phyloP scores from a whole-genome alignment of 2,329 filamentous ascomycete genomes.

The Xylaria sp. region DNA sequence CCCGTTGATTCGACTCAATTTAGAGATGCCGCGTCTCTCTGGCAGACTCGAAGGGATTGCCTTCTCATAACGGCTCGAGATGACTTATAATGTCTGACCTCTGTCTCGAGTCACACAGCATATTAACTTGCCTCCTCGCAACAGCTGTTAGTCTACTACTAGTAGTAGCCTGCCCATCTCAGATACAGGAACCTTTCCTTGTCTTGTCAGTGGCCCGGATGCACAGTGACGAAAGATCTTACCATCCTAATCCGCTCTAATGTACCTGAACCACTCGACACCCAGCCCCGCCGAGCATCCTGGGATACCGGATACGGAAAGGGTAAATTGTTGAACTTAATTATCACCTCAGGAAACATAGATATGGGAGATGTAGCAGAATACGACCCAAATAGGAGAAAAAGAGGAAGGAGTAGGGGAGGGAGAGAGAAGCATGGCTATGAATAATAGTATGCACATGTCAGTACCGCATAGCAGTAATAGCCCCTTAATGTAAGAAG shows the following conservation, averaged over 20 bases:
- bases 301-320: slow-evolving; percentile 34
- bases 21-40: slow-evolving; percentile 12
- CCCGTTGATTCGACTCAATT: not conserved
- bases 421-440: not conserved
- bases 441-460: not conserved
- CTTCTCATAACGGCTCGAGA: slow-evolving; percentile 14
- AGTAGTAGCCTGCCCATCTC: not conserved
- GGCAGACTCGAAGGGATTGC: not conserved
- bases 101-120: slow-evolving; percentile 23
- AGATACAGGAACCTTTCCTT: slow-evolving; percentile 14
- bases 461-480: not conserved
- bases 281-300: not conserved
- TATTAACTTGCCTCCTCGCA: slow-evolving; percentile 13
- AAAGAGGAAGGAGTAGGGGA: not conserved
- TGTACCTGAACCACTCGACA: slow-evolving; percentile 13
- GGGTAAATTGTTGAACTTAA: slow-evolving; percentile 7
- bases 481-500: not conserved
- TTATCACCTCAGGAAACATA: not conserved
- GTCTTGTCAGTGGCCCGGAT: slow-evolving; percentile 12
- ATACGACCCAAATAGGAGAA: not conserved
- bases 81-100: slow-evolving; percentile 20
- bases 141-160: not conserved
- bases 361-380: not conserved
- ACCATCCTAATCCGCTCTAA: slow-evolving; percentile 15
- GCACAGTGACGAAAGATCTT: slow-evolving; percentile 37